A percentile compares a stretch with the other conserved stretches of the same genome.
Evolutionary conservation across 495 filamentous ascomycete species (phyloP).

Genomic region (Penicillium roqueforti): DNA sequence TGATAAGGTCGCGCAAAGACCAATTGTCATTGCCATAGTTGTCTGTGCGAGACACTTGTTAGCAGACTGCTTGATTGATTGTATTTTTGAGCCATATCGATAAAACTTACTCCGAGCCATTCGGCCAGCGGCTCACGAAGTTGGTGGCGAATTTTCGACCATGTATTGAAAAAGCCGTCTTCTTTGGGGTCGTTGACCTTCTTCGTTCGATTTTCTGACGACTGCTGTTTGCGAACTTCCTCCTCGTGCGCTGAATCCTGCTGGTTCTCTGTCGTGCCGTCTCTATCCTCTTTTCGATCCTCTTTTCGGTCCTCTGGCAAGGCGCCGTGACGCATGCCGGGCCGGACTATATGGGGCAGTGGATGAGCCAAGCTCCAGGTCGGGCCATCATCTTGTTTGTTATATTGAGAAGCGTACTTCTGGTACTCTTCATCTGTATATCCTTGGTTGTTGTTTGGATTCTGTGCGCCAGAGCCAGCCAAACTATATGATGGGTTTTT

Average conservation of each 20-base stretch:
- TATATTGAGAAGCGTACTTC: slow-evolving; percentile 6
- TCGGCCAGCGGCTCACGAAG: slow-evolving; percentile 23
- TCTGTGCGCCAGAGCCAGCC: slow-evolving; percentile 9
- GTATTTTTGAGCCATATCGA: background rate
- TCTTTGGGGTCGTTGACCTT: slow-evolving; percentile 4
- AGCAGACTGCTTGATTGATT: background rate
- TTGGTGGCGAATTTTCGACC: slow-evolving; percentile 18
- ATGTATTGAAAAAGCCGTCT: slow-evolving; percentile 19
- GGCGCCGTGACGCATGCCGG: slow-evolving; percentile 15
- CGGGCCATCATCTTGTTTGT: background rate
- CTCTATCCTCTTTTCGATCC: slow-evolving; percentile 6
- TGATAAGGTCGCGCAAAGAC: slow-evolving; percentile 18
- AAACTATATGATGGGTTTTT: slow-evolving; percentile 14
- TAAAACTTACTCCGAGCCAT: slow-evolving; percentile 26
- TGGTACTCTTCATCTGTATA: background rate
- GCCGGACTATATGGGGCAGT: slow-evolving; percentile 12
- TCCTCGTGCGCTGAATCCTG: background rate
- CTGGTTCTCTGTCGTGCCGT: background rate
- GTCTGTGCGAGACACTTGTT: slow-evolving; percentile 7
- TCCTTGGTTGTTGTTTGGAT: slow-evolving; percentile 6
- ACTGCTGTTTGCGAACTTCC: background rate
- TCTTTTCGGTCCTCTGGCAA: slow-evolving; percentile 12
- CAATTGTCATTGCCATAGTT: slow-evolving; percentile 22
- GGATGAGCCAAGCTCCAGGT: slow-evolving; percentile 9
- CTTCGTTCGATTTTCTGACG: background rate